A percentile compares a stretch with the other conserved stretches of the same genome.
Evolutionary conservation across 2,329 filamentous ascomycete genomes (phyloP).

Genomic region (Beauveria rudraprayagi): DNA sequence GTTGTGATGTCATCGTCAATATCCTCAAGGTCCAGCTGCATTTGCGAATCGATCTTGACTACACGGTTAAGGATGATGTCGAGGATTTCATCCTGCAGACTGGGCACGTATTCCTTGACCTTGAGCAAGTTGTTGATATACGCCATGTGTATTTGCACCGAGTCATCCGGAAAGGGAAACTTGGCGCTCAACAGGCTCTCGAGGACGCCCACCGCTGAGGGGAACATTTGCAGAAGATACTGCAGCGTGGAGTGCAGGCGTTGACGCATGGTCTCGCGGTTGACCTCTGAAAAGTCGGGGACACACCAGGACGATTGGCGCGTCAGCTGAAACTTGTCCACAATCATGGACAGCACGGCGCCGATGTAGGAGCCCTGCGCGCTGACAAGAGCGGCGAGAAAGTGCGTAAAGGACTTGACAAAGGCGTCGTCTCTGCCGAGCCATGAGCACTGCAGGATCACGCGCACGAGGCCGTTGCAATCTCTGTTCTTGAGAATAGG

Average conservation of each 20-base stretch:
- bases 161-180: constrained; percentile 72
- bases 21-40: constrained; percentile 88
- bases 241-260: constrained; percentile 69
- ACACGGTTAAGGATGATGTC: constrained; percentile 77
- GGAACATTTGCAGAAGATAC: constrained; percentile 72
- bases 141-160: constrained; percentile 70
- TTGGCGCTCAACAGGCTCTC: constrained; percentile 57
- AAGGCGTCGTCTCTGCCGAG: constrained; percentile 58
- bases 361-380: constrained; percentile 73
- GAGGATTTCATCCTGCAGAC: constrained; percentile 71
- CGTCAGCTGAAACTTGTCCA: constrained; percentile 62
- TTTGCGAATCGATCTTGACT: constrained; percentile 91
- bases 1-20: constrained; percentile 82
- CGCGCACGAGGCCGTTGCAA: constrained; percentile 50
- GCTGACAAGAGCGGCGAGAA: constrained; percentile 66
- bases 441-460: constrained; percentile 55
- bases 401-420: constrained; percentile 58
- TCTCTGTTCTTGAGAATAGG: constrained; percentile 51
- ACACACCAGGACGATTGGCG: constrained; percentile 38
- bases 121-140: constrained; percentile 80
- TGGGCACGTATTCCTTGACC: constrained; percentile 68
- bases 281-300: constrained; percentile 49
- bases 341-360: constrained; percentile 69
- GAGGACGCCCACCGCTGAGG: constrained; percentile 65
- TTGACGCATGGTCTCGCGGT: constrained; percentile 56